Conservation (phyloP, 805 yeast species). For the Jamesozyma piceae region DNA sequence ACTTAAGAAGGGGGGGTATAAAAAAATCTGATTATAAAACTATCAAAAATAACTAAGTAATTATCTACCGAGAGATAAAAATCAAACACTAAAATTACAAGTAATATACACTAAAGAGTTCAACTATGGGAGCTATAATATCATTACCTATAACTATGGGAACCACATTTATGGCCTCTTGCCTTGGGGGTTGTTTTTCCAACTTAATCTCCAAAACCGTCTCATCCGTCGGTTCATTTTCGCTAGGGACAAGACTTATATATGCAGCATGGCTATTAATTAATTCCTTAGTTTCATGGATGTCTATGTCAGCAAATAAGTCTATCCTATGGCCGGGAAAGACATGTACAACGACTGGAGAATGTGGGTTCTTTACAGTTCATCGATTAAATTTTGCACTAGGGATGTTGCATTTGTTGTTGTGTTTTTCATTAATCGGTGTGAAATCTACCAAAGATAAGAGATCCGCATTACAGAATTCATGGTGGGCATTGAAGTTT, state of each 20-base stretch:
- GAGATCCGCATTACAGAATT: conserved; percentile 78
- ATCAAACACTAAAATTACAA: not conserved
- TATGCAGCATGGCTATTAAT: conserved; percentile 72
- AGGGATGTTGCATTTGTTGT: conserved; percentile 63
- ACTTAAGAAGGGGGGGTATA: no score
- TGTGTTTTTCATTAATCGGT: conserved; percentile 60
- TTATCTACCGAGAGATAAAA: not conserved
- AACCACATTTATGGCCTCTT: conserved; percentile 59
- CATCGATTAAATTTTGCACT: conserved; percentile 84
- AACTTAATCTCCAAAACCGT: conserved; percentile 50
- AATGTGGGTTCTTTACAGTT: conserved; percentile 92
- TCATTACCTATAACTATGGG: conserved; percentile 63
- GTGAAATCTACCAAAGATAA: conserved; percentile 72
- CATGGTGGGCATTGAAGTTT: conserved; percentile 79
- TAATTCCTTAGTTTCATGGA: conserved; percentile 84
- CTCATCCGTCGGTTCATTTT: conserved; percentile 49
- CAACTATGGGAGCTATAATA: conserved; percentile 56
- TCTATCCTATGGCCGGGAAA: conserved; percentile 64
- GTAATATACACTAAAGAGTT: not conserved
- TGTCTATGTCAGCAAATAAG: conserved; percentile 70
- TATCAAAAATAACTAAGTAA: no score
- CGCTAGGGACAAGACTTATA: conserved; percentile 74
- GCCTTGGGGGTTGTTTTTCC: conserved; percentile 74
- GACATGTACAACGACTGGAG: conserved; percentile 72
- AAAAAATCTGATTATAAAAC: no score